Conservation (phyloP, 169 alveolate species). For the Plasmodium coatneyi region DNA sequence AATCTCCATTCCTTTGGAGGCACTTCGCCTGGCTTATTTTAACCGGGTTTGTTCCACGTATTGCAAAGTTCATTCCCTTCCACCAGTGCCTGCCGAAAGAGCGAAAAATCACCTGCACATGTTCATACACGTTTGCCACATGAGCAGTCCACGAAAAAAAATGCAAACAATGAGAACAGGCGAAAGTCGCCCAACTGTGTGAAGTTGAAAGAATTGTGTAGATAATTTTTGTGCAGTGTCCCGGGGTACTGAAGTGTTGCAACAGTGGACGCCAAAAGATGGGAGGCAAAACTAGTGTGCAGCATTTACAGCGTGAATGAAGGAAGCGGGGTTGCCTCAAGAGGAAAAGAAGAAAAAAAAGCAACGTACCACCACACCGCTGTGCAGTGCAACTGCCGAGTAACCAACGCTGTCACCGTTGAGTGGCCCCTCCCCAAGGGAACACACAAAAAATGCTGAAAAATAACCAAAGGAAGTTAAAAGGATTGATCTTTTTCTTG, state of each 20-base stretch:
- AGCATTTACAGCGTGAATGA: background rate
- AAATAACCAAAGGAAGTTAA: background rate
- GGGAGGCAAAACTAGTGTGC: background rate
- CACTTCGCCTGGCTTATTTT: background rate
- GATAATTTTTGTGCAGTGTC: background rate
- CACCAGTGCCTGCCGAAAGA: background rate
- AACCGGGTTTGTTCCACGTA: background rate
- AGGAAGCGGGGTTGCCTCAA: background rate
- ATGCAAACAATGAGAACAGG: background rate
- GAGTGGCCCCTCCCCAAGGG: background rate
- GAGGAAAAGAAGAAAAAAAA: background rate
- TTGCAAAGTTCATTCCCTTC: background rate
- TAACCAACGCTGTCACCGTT: background rate
- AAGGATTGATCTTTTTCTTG: background rate
- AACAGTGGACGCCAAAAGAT: background rate
- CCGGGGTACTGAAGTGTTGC: background rate
- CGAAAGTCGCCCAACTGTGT: background rate
- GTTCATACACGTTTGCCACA: background rate
- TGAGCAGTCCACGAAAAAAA: background rate
- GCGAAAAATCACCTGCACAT: background rate
- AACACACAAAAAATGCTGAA: slow-evolving; percentile 4
- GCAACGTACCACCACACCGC: background rate
- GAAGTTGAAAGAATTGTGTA: background rate
- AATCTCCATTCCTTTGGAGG: background rate
- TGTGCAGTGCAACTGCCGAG: background rate